Percentiles rank a stretch among this genome's conserved stretches.
These are phyloP conservation scores for Umbelopsis isabellina DNA, from an alignment of 192 early-diverging fungal genomes.

Conservation along the genomic window DNA sequence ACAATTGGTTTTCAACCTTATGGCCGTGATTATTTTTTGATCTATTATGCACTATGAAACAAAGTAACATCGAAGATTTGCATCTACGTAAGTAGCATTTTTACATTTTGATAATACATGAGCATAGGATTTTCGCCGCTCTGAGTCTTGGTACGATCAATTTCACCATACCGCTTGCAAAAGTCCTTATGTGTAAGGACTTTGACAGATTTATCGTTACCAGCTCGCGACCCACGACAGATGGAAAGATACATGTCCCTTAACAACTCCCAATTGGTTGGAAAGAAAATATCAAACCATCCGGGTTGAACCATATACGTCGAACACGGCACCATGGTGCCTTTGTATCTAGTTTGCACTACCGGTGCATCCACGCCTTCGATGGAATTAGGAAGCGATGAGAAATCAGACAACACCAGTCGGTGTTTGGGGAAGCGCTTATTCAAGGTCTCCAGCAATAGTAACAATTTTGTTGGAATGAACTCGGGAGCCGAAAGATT, in stretches of 20 bases:
- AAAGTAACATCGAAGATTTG: neutral
- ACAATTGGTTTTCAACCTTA: no score
- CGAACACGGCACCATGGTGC: constrained; percentile 91
- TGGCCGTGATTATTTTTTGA: neutral
- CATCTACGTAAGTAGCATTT: constrained; percentile 59
- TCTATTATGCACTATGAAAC: neutral
- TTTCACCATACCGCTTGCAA: constrained; percentile 73
- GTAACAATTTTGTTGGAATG: constrained; percentile 83
- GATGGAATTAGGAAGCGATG: constrained; percentile 80
- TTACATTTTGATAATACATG: constrained; percentile 91
- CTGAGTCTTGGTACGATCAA: constrained; percentile 73
- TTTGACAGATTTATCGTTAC: constrained; percentile 49
- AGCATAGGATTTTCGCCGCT: constrained; percentile 96
- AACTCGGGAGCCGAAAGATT: constrained; percentile 89
- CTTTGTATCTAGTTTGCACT: constrained; percentile 90
- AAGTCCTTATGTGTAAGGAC: constrained; percentile 82
- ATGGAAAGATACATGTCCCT: constrained; percentile 74
- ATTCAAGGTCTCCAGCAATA: constrained; percentile 76
- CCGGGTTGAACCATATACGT: constrained; percentile 98
- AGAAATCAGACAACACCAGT: constrained; percentile 91
- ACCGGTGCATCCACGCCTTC: constrained; percentile 86
- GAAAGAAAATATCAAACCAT: constrained; percentile 99
- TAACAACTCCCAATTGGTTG: constrained; percentile 92
- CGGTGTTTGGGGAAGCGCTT: constrained; percentile 85
- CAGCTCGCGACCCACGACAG: constrained; percentile 50